Conservation (phyloP, 306 rosid species). For the Luffa aegyptiaca region DNA sequence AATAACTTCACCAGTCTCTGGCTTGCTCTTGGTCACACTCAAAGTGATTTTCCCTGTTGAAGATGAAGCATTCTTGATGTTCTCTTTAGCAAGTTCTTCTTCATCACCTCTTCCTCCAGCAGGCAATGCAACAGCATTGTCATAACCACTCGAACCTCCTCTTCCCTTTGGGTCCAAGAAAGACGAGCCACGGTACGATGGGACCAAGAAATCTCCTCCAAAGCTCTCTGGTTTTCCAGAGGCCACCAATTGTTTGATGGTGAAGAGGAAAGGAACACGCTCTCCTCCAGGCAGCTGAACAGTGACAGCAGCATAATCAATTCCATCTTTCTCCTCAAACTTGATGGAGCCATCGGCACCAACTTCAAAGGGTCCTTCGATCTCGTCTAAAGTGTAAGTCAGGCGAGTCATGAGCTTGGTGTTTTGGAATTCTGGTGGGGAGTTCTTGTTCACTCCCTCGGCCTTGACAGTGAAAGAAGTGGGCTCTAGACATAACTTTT, state of each 20-base stretch:
- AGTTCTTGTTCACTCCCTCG: slow-evolving; percentile 70
- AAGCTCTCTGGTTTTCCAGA: slow-evolving; percentile 75
- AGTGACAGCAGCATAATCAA: slow-evolving; percentile 81
- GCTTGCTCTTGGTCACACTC: slow-evolving; percentile 77
- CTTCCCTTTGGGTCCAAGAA: slow-evolving; percentile 99
- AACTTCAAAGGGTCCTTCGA: slow-evolving; percentile 90
- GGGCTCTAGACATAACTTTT: slow-evolving; percentile 80
- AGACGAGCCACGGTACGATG: slow-evolving; percentile 84
- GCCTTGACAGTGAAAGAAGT: slow-evolving; percentile 97
- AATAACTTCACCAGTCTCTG: slow-evolving; percentile 79
- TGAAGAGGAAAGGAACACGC: slow-evolving; percentile 96
- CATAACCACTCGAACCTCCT: slow-evolving; percentile 88
- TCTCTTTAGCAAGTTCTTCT: slow-evolving; percentile 80
- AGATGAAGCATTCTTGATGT: slow-evolving; percentile 53
- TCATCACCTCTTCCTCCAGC: slow-evolving; percentile 98
- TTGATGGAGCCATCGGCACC: slow-evolving; percentile 54
- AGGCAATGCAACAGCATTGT: slow-evolving; percentile 78
- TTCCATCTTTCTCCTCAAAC: slow-evolving; percentile 87
- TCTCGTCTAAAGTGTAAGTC: slow-evolving; percentile 92
- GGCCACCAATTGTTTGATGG: slow-evolving; percentile 83
- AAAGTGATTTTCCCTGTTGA: slow-evolving; percentile 77
- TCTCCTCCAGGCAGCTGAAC: slow-evolving; percentile 89
- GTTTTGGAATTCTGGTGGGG: slow-evolving; percentile 78
- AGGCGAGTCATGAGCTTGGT: slow-evolving; percentile 98
- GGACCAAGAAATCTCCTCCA: slow-evolving; percentile 62